Evolutionary conservation across 2,329 filamentous ascomycete genomes (phyloP).

Genomic region (Tolypocladium ophioglossoides): DNA sequence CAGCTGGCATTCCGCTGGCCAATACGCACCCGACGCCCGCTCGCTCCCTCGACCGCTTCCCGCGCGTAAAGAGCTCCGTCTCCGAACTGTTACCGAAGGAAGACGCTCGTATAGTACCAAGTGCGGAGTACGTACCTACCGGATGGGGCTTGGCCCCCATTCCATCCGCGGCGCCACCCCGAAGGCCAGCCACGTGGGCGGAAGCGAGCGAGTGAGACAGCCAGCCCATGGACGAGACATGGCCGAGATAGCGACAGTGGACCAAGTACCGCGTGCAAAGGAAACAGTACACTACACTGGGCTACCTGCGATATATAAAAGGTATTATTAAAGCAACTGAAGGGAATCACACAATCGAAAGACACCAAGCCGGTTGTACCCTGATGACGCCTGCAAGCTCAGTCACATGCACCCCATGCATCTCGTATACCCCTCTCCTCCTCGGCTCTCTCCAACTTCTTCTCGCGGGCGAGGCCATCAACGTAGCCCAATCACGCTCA

Average conservation of each 20-base stretch:
- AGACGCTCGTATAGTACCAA: too few species aligned
- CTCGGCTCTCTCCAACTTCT: not conserved
- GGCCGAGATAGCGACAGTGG: too few species aligned
- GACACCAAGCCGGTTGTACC: not conserved
- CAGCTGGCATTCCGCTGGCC: not conserved
- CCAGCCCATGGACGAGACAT: too few species aligned
- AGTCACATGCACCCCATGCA: slow-evolving; percentile 1
- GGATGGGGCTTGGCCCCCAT: not conserved
- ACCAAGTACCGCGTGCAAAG: too few species aligned
- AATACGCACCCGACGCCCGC: not conserved
- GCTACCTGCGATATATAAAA: not conserved
- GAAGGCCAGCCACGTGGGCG: not conserved
- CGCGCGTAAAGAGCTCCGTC: not conserved
- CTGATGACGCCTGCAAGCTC: slow-evolving; percentile 7
- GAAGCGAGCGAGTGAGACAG: not conserved
- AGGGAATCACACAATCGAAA: not conserved
- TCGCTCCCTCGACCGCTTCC: not conserved
- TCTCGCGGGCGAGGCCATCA: not conserved
- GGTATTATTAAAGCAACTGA: not conserved
- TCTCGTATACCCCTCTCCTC: not conserved
- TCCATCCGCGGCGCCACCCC: not conserved
- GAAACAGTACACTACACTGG: not conserved
- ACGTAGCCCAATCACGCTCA: slow-evolving; percentile 80
- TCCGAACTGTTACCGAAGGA: too few species aligned
- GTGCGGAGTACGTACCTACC: too few species aligned